Percentiles rank a stretch among this genome's conserved stretches.
Evolutionary conservation across 2,329 filamentous ascomycete genomes (phyloP).

Genomic region (Stachybotrys chartarum): DNA sequence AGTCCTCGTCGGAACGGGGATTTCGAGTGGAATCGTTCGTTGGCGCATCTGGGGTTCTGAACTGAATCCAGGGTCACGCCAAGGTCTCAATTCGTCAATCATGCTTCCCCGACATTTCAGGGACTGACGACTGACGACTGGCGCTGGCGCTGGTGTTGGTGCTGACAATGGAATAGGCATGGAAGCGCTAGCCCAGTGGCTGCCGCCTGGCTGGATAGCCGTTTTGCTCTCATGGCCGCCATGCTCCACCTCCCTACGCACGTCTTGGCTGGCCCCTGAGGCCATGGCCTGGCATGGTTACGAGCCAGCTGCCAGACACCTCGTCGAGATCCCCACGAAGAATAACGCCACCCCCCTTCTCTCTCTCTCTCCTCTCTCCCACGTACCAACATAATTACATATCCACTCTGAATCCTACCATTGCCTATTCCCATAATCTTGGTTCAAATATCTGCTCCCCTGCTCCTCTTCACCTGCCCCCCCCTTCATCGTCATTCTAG

Average conservation of each 20-base stretch:
- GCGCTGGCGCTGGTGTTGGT: not conserved
- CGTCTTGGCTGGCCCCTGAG: not conserved
- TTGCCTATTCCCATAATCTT: constrained; percentile 22
- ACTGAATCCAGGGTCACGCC: too few relatives aligned
- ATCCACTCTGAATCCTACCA: constrained; percentile 27
- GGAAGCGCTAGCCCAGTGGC: not conserved
- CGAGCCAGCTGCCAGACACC: constrained; percentile 15
- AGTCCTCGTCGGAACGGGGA: too few relatives aligned
- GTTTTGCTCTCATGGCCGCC: not conserved
- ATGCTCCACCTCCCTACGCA: not conserved
- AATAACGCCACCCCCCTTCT: constrained; percentile 17
- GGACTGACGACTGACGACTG: not conserved
- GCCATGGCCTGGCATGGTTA: not conserved
- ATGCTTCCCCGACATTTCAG: constrained; percentile 2
- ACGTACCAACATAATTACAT: not conserved
- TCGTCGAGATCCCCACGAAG: constrained; percentile 7
- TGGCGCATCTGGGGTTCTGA: too few relatives aligned
- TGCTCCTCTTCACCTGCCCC: constrained; percentile 20
- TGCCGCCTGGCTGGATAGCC: not conserved
- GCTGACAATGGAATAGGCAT: not conserved
- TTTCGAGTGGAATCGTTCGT: too few relatives aligned
- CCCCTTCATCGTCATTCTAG: constrained; percentile 19
- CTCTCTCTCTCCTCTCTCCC: constrained; percentile 19
- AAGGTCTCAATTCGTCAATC: too few relatives aligned
- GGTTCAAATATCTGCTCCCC: constrained; percentile 27